Base-by-base conservation (phyloP, 441 rosid genomes). In the Pelargonium australe region DNA sequence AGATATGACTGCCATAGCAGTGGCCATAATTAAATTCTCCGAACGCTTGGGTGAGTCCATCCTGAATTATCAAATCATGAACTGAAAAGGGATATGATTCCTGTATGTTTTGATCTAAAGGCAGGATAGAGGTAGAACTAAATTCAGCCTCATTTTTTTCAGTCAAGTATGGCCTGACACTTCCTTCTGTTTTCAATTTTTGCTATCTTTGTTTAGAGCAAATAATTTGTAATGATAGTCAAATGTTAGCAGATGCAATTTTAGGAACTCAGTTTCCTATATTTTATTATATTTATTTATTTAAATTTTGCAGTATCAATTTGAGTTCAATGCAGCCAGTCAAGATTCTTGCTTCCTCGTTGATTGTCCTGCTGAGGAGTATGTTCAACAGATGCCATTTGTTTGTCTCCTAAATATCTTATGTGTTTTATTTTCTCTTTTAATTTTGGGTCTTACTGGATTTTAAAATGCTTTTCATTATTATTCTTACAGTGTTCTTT, bases 311-410 rank as follows among this genome's bases (percentile, higher is more conserved):
- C 87, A 86, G 94, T 70, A 75, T 65, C 81, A 71, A 62, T 68
- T 45, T 75, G 84, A 82, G 73, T 88, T 84, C 43, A 70, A 71
- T 73, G 67, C 68, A 12, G 70, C 75, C 41, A 45, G 69, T 64
- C 76, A 66, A 53, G 87, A 84, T 49, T 71, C 76, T 51, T 76
- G 69, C 83, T 71, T 80, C 43, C 60, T 77, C 13, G 78, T 68
- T 78, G 41, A 68, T 37, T 8, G 58, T 73, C 65, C 76, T 49
- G 69, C 67, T 40, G 81, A 74, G 74, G 78, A 78, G 98, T 92
- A 85, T 76, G 89, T 70, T 63, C 61, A 43, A 47, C 70, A 64
- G 40, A 44, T 37, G 8, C 37, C 37, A 37, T 37, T 37, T 37
- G 7, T 37, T 37, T 37, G 41, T 71, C 76, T 65, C 44, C 66